Conservation (phyloP, 352 stramenopile species). For the Bremia lactucae region DNA sequence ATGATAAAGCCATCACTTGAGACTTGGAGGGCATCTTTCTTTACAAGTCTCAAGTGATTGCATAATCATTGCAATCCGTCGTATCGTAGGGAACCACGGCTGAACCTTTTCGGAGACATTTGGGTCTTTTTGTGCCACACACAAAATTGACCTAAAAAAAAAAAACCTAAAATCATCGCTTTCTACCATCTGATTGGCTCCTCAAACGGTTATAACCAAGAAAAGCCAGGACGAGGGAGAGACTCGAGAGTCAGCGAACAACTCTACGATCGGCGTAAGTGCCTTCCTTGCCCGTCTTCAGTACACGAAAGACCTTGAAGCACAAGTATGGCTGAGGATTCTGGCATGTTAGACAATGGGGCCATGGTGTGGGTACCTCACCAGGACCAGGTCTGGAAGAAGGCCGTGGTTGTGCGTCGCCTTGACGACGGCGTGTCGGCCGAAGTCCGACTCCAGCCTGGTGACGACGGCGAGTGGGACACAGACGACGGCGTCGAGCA, state of each 20-base stretch:
- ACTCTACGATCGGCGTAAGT: constrained; percentile 13
- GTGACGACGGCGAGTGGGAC: constrained; percentile 42
- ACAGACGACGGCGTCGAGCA: constrained; percentile 51
- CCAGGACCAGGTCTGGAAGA: constrained; percentile 66
- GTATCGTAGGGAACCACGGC: no score
- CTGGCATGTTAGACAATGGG: constrained; percentile 43
- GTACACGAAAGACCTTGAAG: constrained; percentile 11
- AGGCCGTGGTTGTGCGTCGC: constrained; percentile 51
- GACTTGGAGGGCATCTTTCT: no score
- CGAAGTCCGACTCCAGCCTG: constrained; percentile 52
- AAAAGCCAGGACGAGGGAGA: constrained; percentile 20
- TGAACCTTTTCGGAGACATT: no score
- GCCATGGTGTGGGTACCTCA: constrained; percentile 78
- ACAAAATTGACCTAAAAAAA: no score
- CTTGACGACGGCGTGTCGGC: constrained; percentile 36
- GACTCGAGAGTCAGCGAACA: constrained; percentile 17
- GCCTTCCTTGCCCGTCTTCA: constrained; percentile 1
- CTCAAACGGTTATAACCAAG: constrained; percentile 10
- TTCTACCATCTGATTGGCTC: constrained; percentile 24
- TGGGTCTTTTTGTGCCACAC: no score
- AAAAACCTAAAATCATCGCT: no score
- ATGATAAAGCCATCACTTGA: no score
- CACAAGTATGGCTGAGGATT: constrained; percentile 26
- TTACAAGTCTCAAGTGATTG: no score
- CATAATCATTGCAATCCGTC: no score